Evolutionary conservation across 768 basidiomycete genomes (phyloP).

Genomic region (Neoboletus subvelutipes): DNA sequence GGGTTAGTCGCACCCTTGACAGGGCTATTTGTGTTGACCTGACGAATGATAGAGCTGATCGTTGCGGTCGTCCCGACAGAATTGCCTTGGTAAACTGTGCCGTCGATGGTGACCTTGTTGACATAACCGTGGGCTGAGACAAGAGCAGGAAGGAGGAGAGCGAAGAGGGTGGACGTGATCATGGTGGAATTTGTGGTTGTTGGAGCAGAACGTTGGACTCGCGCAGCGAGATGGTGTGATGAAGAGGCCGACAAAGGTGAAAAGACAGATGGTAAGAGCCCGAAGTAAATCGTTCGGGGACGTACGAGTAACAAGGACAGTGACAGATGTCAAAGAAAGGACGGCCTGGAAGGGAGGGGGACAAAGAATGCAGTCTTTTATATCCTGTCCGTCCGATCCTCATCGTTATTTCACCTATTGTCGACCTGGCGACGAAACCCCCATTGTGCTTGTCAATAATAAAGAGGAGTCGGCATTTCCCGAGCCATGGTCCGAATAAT

Average conservation of each 20-base stretch:
- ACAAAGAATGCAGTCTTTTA: background rate
- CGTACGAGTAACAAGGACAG: background rate
- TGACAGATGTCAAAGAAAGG: background rate
- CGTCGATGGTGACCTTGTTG: constrained; percentile 28
- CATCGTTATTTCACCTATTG: background rate
- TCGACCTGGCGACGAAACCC: background rate
- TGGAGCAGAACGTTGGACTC: background rate
- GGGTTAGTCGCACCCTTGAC: constrained; percentile 58
- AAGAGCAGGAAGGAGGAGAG: constrained; percentile 24
- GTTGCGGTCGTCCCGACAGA: constrained; percentile 27
- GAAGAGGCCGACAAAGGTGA: constrained; percentile 1
- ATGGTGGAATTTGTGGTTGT: constrained; percentile 5
- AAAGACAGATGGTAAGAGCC: constrained; percentile 1
- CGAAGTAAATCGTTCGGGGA: background rate
- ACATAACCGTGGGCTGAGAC: constrained; percentile 32
- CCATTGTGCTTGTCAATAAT: background rate
- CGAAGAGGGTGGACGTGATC: constrained; percentile 13
- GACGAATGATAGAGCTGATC: constrained; percentile 40
- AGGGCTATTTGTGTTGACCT: constrained; percentile 42
- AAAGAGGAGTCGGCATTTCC: background rate
- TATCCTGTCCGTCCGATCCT: background rate
- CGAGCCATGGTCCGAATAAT: background rate
- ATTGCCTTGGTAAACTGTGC: constrained; percentile 30
- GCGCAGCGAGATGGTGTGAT: constrained; percentile 22
- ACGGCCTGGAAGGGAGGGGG: background rate